Evolutionary conservation across 129 eudicot species (phyloP), one percentile per base, ranked within the genome.

Genomic region (Centella asiatica): DNA sequence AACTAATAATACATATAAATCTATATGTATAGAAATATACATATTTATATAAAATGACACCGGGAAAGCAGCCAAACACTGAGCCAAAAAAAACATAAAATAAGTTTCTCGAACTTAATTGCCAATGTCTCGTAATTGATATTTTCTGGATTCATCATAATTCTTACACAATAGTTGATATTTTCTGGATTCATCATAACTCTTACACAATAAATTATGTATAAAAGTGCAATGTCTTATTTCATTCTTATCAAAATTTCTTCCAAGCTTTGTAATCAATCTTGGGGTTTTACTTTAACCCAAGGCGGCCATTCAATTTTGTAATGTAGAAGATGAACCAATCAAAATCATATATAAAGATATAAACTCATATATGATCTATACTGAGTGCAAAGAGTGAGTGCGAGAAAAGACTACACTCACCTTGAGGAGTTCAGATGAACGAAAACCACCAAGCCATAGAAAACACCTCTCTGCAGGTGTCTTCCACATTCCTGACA

Each of bases 401-500:
- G 42, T 15, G 36, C 19, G 26, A n/a, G 34, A 26, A 25, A 46
- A 55, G 53, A 40, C 0, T 7, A 40, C 19, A 26, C 79, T 52
- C 74, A 85, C 95, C 95, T 86, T 86, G 42, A 86, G 72, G 64
- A 86, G 75, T 68, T 82, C 89, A 50, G 95, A 86, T n/a, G 89
- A 82, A 74, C 89, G 89, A 62, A 86, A 86, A 49, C 89, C 95
- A 60, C 95, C 95, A 68, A 86, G 74, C 95, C 95, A 86, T 18
- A 86, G 69, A 60, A 86, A 86, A 48, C 89, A 86, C 75, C 95
- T 72, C 72, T 86, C 95, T 7, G 95, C 95, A 61, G 95, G 95
- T 36, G 95, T 86, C 72, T 86, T 86, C 95, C 95, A 86, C 95
- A 86, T 86, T 76, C 95, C 95, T 3, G 95, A 86, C 68, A 86